Base-by-base conservation (phyloP, 1,284 basidiomycete species). In the Boletus holoroseus region DNA sequence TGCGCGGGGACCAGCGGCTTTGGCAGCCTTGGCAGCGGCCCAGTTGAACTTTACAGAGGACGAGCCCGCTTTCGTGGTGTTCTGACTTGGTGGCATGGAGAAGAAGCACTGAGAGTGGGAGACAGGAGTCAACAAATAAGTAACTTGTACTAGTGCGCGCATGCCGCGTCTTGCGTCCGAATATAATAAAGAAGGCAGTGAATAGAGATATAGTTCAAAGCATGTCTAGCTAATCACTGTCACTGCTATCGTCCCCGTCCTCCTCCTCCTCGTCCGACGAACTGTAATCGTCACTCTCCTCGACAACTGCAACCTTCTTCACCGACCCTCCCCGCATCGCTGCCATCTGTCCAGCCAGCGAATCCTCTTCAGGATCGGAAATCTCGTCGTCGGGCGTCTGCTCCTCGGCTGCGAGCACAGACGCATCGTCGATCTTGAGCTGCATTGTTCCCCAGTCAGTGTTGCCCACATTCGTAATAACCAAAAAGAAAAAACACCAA, bases 331-430 rank as follows among this genome's bases (percentile, higher is more conserved):
- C 96, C 47, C 91, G 85, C 92, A 99, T 95, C 44, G 87, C 81
- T 3, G 95, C 94, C 94, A 99, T 97, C 75, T 99, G 96, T 3
- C 96, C 96, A 3, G 94, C 96, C 41, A 99, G 74, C 22, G 85
- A 81, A 69, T 96, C 94, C 70, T 97, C 94, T 43, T 97, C 94
- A 0, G 94, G 94, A 49, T 96, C 94, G 0, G 91, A 95, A 55
- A 97, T 97, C 52, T 94, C 92, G 63, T 95, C 93, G 44, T 94
- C 93, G 13, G 71, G 75, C 18, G 72, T 78, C 51, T 77, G 75
- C 50, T 86, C 85, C 9, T 85, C 83, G 0, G 71, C 71, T 8
- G 71, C 75, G 12, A 85, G 73, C 5, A 73, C 74, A 12, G 83
- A 76, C 7, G 79, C 71, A 30, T 91, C 84, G 52, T 93, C 89